A percentile compares a stretch with the other conserved stretches of the same genome.
Conservation (phyloP, 192 early-diverging fungal genomes). For the Paraglomus brasilianum region DNA sequence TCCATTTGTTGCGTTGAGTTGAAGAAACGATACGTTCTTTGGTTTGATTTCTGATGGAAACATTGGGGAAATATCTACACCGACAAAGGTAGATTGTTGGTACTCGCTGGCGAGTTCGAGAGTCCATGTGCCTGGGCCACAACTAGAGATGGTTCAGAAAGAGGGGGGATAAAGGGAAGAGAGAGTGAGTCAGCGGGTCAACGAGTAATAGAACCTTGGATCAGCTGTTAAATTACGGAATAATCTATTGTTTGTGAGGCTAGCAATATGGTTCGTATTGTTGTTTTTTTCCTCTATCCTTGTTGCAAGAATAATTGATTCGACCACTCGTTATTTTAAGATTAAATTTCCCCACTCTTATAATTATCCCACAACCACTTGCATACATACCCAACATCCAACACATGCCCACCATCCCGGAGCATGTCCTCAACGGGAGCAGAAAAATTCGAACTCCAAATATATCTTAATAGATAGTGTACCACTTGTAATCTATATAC, state of each 20-base stretch:
- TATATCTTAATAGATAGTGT: background rate
- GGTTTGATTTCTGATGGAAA: constrained; percentile 34
- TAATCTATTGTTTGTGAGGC: too few relatives aligned
- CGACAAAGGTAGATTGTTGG: constrained; percentile 40
- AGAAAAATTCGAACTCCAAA: constrained; percentile 14
- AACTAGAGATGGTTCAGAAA: constrained; percentile 26
- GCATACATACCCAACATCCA: too few relatives aligned
- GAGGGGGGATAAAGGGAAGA: too few relatives aligned
- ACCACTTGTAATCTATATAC: constrained; percentile 1
- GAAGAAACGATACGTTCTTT: constrained; percentile 8
- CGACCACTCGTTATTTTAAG: too few relatives aligned
- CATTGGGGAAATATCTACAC: constrained; percentile 35
- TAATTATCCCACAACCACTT: too few relatives aligned
- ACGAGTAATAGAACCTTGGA: too few relatives aligned
- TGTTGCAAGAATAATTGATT: too few relatives aligned
- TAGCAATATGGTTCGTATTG: too few relatives aligned
- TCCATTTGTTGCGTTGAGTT: constrained; percentile 15
- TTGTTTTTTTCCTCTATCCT: too few relatives aligned
- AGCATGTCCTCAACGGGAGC: background rate
- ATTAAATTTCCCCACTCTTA: too few relatives aligned
- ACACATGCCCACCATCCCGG: background rate
- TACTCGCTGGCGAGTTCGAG: constrained; percentile 33
- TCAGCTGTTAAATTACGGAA: too few relatives aligned
- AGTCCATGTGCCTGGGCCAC: constrained; percentile 39
- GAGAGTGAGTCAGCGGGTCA: too few relatives aligned